Percentiles rank a stretch among this genome's conserved stretches.
Evolutionary conservation across 1,284 basidiomycete genomes (phyloP).

Genomic region (Phylloporus sp.): DNA sequence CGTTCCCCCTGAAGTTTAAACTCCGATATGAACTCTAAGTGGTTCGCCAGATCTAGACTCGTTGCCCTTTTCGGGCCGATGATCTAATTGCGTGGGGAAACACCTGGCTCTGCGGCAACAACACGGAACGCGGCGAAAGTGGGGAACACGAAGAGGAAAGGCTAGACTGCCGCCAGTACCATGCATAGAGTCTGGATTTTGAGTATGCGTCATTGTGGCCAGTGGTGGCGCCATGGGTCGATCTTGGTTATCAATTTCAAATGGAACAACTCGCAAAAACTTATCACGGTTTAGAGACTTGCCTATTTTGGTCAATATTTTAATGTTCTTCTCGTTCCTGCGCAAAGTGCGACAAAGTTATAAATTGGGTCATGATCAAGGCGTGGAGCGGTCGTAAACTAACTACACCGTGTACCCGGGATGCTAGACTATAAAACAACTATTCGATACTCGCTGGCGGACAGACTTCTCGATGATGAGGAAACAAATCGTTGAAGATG

Average conservation of each 20-base stretch:
- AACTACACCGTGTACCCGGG: constrained; percentile 28
- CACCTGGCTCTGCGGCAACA: background rate
- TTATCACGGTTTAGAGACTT: constrained; percentile 12
- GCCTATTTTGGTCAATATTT: background rate
- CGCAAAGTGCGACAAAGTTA: constrained; percentile 4
- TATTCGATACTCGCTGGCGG: constrained; percentile 23
- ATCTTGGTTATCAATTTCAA: constrained; percentile 39
- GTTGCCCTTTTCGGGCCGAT: constrained; percentile 27
- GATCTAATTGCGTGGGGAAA: constrained; percentile 28
- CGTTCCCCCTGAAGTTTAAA: constrained; percentile 48
- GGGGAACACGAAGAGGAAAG: background rate
- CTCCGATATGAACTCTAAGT: constrained; percentile 54
- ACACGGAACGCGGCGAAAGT: background rate
- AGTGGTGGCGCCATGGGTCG: constrained; percentile 1
- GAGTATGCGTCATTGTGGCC: constrained; percentile 18
- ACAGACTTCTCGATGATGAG: constrained; percentile 11
- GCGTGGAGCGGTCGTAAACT: constrained; percentile 33
- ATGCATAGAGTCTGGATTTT: background rate
- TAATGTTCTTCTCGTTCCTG: background rate
- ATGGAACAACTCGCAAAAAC: constrained; percentile 12
- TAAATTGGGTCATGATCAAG: constrained; percentile 32
- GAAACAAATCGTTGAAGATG: constrained; percentile 18
- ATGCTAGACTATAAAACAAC: constrained; percentile 35
- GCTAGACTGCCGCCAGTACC: background rate
- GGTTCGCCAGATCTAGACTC: constrained; percentile 30